Evolutionary conservation across 208 protist species (phyloP), one percentile per base, ranked within the genome.

Genomic region (Leishmania martiniquensis): DNA sequence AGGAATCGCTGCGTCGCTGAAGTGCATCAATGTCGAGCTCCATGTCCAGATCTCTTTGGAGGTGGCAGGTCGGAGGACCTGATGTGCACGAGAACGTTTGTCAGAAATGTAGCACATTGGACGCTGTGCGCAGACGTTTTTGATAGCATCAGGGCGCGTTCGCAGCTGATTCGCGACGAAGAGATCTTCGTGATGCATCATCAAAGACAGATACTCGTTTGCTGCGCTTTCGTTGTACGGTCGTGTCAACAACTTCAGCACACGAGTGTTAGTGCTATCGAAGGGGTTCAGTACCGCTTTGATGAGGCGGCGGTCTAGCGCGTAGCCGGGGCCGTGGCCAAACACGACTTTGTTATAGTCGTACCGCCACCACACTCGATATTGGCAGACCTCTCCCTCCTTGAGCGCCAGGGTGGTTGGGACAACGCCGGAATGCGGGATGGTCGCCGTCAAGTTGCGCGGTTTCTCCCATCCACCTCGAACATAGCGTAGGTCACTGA

Each of bases 401-500:
- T 55, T 52, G 20, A 59, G 2, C 29, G 39, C 10, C 75, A 39
- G 45, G 25, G 55, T 66, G 22, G 34, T 1, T 32, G 34, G 60
- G n/a, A 66, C 13, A 22, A 66, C 32, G 22, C 60, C 60, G n/a
- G 4, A 4, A 32, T 44, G 5, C 7, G 25, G 32, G n/a, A 66
- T 66, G n/a, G 15, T 34, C 25, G 45, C 45, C 45, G 45, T 49
- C 45, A 49, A 49, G 45, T 49, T 49, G 45, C 45, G 45, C 45
- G 45, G 45, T 49, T 49, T 49, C 45, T 12, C 9, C 45, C 45
- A 49, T 12, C 45, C 45, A 49, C 45, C 45, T 4, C 45, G 45
- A 4, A 49, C 45, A 49, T 49, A 12, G 9, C 45, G 45, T 12
- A 49, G 45, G 45, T 49, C 45, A 12, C 45, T 72, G 42, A 91